Evolutionary conservation across 1,284 basidiomycete species (phyloP), one percentile per base, ranked within the genome.

Genomic region (Inonotus hispidus): DNA sequence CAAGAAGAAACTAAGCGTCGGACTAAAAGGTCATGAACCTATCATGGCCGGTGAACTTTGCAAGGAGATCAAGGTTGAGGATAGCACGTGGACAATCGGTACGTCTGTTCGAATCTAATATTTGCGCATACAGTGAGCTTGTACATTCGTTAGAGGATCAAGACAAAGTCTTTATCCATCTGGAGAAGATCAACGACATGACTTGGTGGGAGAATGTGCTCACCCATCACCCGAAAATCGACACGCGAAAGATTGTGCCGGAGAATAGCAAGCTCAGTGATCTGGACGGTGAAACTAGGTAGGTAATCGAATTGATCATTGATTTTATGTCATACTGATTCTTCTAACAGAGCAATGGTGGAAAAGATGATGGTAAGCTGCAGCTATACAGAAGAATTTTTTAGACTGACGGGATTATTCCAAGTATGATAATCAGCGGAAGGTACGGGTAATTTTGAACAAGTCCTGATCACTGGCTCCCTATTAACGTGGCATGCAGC

Each of bases 131-230:
- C 66, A 25, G 62, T 47, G 53, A 43, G 55, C 53, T 50, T 56
- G 14, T 66, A 11, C 23, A 27, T 8, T n/a, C 58, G 53, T 35
- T 67, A 95, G 93, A 94, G 79, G 94, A 96, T 71, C 85, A 87
- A 64, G 77, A 87, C 65, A 75, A 76, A 10, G 77, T 96, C 54
- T 76, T 83, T 35, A 80, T 96, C 59, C 91, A 94, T 69, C 81
- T 97, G 39, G 94, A 97, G 73, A 97, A 97, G 73, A 68, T 90
- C 59, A 93, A 94, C 74, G 76, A 88, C 67, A 84, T 89, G 73
- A 85, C 92, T 60, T 99, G 97, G 97, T 99, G 97, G 97, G 92
- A 94, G 71, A 95, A 98, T 71, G 91, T 99, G 64, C 79, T 99
- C 62, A 91, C 89, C 1, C 92, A 95, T 70, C 93, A 98, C 69